Conservation (phyloP, 2,329 filamentous ascomycete genomes). For the Alternaria arbusti region DNA sequence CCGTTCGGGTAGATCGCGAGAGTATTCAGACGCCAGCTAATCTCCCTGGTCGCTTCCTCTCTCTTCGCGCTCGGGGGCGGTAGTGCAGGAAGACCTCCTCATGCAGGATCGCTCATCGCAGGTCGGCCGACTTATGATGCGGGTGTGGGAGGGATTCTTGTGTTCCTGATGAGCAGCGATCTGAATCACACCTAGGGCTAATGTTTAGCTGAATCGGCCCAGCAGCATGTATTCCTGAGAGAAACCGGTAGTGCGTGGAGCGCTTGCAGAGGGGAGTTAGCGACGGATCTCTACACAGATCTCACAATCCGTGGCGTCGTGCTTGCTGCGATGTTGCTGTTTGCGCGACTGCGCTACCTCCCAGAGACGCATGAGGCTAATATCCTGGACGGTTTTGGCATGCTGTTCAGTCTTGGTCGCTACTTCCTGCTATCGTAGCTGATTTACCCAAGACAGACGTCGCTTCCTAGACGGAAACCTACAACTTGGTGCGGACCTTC, state of each 20-base stretch:
- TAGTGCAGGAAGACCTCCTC: background rate
- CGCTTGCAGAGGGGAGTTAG: constrained; percentile 44
- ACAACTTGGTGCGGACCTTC: constrained; percentile 19
- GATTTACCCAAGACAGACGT: constrained; percentile 19
- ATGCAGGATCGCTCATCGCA: background rate
- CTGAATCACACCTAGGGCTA: background rate
- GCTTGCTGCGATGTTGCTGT: background rate
- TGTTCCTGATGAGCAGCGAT: background rate
- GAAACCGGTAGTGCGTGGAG: constrained; percentile 23
- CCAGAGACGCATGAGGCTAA: background rate
- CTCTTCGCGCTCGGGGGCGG: background rate
- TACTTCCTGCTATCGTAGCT: constrained; percentile 48
- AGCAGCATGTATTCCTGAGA: background rate
- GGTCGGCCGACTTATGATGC: background rate
- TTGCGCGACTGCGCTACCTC: background rate
- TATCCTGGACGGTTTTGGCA: constrained; percentile 44
- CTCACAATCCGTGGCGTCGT: constrained; percentile 18
- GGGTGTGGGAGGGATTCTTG: background rate
- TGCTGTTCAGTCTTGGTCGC: constrained; percentile 40
- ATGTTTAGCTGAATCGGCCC: background rate
- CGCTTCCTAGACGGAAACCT: constrained; percentile 14
- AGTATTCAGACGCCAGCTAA: background rate
- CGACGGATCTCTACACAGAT: constrained; percentile 52
- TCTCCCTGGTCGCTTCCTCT: background rate
- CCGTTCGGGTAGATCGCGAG: background rate